Evolutionary conservation across 1,139 yeast genomes (phyloP), one percentile per base, ranked within the genome.

Genomic region (Scheffersomyces illinoinensis): DNA sequence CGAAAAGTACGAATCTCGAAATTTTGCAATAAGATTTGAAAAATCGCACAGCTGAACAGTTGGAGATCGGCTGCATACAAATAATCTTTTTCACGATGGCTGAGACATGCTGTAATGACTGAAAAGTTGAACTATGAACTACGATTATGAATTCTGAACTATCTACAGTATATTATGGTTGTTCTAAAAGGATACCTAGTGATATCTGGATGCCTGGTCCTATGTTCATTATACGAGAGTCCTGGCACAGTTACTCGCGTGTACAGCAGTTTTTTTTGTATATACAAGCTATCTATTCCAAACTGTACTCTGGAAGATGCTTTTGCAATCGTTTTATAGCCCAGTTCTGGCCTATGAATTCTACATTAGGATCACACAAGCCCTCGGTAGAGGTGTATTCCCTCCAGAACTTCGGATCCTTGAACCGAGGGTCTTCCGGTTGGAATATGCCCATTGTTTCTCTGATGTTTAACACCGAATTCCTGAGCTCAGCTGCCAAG

Each of bases 341-440:
- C 95, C 96, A 90, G 68, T 90, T 90, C 67, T 86, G 76, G 1
- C 96, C 96, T 21, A 89, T 79, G 62, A 90, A 89, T 63, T 85
- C 74, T 47, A 90, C 84, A 58, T 86, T 90, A 0, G 89, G 89
- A 62, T 86, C 92, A 60, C 87, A 83, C 50, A 70, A 74, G 7
- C 96, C 96, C 69, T 89, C 91, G 0, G 88, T 73, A 2, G 62
- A 56, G 7, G 95, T 90, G 68, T 81, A 90, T 43, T 76, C 71
- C 62, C 79, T 84, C 98, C 97, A 93, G 78, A 89, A 93, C 24
- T 73, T 74, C 0, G 92, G 92, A 50, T 82, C 82, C 58, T 80
- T 85, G 65, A 92, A 88, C 60, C 93, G 78, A 7, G 85, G 79
- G 66, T 80, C 83, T 54, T 72, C 78, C 6, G 76, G 76, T 2